Percentiles rank a stretch among this genome's conserved stretches.
phyloP scores from a whole-genome alignment of 2,329 filamentous ascomycete genomes.

The Fusarium dlaminii region DNA sequence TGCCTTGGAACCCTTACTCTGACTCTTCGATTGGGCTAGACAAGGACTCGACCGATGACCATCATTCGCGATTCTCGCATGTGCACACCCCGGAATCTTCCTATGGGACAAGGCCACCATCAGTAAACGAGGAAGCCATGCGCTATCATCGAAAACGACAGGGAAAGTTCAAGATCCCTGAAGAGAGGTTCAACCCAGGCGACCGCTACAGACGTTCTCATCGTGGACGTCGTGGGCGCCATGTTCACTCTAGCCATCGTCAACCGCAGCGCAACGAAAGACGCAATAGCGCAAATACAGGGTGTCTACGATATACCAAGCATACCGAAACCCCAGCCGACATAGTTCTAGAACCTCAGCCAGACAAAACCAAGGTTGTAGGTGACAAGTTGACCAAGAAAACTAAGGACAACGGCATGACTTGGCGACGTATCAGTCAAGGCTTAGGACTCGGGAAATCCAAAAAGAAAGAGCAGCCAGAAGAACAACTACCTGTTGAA shows the following conservation, averaged over 20 bases:
- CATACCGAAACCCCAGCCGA: background rate
- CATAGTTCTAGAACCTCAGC: background rate
- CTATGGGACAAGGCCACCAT: constrained; percentile 7
- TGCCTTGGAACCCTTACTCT: background rate
- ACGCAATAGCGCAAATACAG: background rate
- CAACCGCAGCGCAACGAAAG: background rate
- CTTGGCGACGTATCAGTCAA: constrained; percentile 16
- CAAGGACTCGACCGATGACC: constrained; percentile 14
- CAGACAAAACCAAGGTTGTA: background rate
- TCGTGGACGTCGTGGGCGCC: background rate
- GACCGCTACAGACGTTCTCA: constrained; percentile 1
- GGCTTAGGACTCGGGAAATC: constrained; percentile 5
- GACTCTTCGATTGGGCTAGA: background rate
- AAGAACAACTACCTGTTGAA: background rate
- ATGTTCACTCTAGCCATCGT: background rate
- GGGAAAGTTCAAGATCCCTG: background rate
- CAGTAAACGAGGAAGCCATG: constrained; percentile 13
- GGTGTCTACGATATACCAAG: background rate
- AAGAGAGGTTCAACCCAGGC: background rate
- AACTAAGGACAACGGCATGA: background rate
- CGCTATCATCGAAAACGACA: background rate
- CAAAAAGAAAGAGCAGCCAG: background rate
- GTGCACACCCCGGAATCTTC: constrained; percentile 22
- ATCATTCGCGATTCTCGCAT: background rate
- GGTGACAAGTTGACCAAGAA: constrained; percentile 15